Conservation (phyloP, 176 grass and related monocot genomes). For the Eragrostis curvula region DNA sequence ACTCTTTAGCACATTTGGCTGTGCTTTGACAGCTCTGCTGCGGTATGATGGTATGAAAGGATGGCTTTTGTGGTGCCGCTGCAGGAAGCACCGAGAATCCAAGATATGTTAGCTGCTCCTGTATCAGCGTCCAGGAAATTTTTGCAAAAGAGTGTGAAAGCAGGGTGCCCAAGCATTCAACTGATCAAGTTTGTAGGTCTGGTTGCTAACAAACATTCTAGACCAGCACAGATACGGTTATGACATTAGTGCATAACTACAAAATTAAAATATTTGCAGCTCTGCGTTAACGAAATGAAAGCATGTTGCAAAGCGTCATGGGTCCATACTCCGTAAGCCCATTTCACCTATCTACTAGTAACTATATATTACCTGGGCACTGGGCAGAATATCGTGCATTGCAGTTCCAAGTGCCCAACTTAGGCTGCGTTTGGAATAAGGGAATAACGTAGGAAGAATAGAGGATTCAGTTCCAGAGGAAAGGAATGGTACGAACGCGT, state of each 20-base stretch:
- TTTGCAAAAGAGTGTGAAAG: slow-evolving; percentile 23
- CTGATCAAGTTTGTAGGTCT: slow-evolving; percentile 22
- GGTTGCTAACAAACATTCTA: slow-evolving; percentile 34
- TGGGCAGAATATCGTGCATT: background rate
- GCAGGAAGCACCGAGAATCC: slow-evolving; percentile 61
- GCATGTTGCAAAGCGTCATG: background rate
- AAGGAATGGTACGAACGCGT: too few species aligned
- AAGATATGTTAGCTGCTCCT: slow-evolving; percentile 49
- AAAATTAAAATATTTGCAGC: background rate
- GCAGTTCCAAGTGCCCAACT: background rate
- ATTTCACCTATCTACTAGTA: background rate
- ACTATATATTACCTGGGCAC: background rate
- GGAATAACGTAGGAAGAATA: too few species aligned
- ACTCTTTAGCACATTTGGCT: slow-evolving; percentile 49
- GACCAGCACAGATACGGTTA: slow-evolving; percentile 14
- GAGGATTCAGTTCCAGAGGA: too few species aligned
- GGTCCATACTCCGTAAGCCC: background rate
- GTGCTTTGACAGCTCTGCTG: slow-evolving; percentile 54
- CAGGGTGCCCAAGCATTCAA: background rate
- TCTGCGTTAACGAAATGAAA: background rate
- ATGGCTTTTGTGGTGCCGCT: slow-evolving; percentile 53
- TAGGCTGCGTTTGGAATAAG: too few species aligned
- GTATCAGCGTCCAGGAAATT: slow-evolving; percentile 42
- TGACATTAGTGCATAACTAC: background rate
- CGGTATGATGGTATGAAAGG: slow-evolving; percentile 54